Percentiles rank a stretch among this genome's conserved stretches.
These are phyloP conservation scores for Colletotrichum cordylinicola DNA, from an alignment of 2,329 filamentous ascomycete genomes.

Conservation along the genomic window DNA sequence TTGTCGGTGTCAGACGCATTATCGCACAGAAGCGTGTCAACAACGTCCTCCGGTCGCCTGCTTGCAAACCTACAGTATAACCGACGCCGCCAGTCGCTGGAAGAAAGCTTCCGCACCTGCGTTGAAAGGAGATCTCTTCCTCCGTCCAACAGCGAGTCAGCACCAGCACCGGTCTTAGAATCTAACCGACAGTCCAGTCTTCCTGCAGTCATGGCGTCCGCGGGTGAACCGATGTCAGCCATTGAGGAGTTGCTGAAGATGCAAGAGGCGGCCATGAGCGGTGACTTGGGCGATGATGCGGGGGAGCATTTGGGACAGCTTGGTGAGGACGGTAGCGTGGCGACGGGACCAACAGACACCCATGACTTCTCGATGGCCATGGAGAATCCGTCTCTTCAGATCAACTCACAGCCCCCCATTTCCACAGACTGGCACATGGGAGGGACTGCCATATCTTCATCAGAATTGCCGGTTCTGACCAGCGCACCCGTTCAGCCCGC, in stretches of 20 bases:
- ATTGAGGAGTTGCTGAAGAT: constrained; percentile 16
- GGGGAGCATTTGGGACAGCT: not conserved
- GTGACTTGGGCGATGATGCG: not conserved
- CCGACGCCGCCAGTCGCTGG: not conserved
- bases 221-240: constrained; percentile 12
- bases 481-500: not conserved
- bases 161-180: not conserved
- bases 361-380: not conserved
- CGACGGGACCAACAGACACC: not conserved
- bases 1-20: not conserved
- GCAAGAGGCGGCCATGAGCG: constrained; percentile 6
- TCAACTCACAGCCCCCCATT: constrained; percentile 12
- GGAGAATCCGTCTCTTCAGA: constrained; percentile 2
- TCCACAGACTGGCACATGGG: not conserved
- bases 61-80: not conserved
- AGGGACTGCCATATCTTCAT: not conserved
- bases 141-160: not conserved
- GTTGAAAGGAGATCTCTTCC: not conserved
- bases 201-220: not conserved
- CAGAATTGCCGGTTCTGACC: constrained; percentile 3
- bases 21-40: not conserved
- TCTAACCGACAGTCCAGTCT: not conserved
- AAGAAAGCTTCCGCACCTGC: not conserved
- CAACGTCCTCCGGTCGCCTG: not conserved
- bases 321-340: not conserved